Evolutionary conservation across 2,329 filamentous ascomycete species (phyloP), one percentile per base, ranked within the genome.

Genomic region (Didymella lethalis): DNA sequence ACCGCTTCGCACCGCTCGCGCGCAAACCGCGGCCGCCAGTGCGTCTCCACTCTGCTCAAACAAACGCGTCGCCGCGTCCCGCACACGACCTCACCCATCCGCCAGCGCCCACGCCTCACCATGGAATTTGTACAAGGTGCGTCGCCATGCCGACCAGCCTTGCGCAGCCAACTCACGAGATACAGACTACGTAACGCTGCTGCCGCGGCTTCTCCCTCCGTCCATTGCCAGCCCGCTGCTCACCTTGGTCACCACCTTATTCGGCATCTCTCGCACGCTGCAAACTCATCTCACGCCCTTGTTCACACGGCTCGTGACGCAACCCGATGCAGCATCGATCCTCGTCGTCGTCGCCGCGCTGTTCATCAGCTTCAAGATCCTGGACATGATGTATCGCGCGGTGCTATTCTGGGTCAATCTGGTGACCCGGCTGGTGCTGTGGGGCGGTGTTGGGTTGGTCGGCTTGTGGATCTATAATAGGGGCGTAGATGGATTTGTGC

Each of bases 351-450:
- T 89, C 44, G 66, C 88, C 29, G 78, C 88, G 54, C 76, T 94
- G 50, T 81, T 92, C 72, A 74, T 93, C 56, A 83, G 82, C 12
- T 77, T 89, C 59, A 85, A 86, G 64, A 81, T 95, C 41, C 79
- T 89, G 64, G 84, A 88, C 73, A 89, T 90, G 80, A 80, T 92
- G 18, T 87, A 88, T 61, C 85, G 91, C 60, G 79, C 92, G 20
- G 82, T 96, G 57, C 80, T 92, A 71, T 96, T 88, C 80, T 92
- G 92, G 87, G 85, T 92, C 51, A 81, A 85, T n/a, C 72, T 96
- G 54, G 82, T 83, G 11, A 75, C 91, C 63, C 79, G 84, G 25
- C 65, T 92, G 41, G 75, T 85, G 1, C 86, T 92, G 63, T 95
- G 88, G 86, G 84, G 83, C 1, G 74, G 80, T 2, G 65, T 93